Evolutionary conservation across 352 stramenopile genomes (phyloP).

Genomic region (Pythium graminicola): DNA sequence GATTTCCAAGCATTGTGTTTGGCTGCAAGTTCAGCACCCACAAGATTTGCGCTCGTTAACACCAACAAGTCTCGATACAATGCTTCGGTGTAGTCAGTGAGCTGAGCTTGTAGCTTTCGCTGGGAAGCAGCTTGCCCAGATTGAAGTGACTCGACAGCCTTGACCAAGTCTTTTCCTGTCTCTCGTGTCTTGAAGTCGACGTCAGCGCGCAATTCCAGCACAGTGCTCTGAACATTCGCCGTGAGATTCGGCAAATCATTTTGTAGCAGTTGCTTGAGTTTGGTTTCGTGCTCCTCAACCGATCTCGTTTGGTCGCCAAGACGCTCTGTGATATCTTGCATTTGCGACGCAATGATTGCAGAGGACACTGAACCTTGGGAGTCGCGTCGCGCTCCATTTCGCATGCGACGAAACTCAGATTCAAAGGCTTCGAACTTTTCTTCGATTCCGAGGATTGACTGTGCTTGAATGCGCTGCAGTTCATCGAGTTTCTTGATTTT

Average conservation of each 20-base stretch:
- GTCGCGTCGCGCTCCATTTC: slow-evolving; percentile 31
- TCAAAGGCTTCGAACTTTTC: slow-evolving; percentile 53
- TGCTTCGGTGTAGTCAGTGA: slow-evolving; percentile 27
- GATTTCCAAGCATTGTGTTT: slow-evolving; percentile 17
- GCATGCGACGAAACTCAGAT: slow-evolving; percentile 44
- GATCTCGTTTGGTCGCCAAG: slow-evolving; percentile 24
- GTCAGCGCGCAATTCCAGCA: slow-evolving; percentile 38
- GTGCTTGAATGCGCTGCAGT: slow-evolving; percentile 31
- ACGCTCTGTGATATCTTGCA: slow-evolving; percentile 34
- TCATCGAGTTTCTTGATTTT: slow-evolving; percentile 39
- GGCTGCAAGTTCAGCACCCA: slow-evolving; percentile 33
- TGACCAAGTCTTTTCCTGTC: slow-evolving; percentile 29
- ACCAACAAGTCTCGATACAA: slow-evolving; percentile 48
- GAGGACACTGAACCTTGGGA: slow-evolving; percentile 20
- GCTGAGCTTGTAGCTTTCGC: slow-evolving; percentile 21
- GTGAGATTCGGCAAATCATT: slow-evolving; percentile 37
- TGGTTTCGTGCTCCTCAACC: slow-evolving; percentile 29
- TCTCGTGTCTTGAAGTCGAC: slow-evolving; percentile 39
- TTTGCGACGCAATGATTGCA: slow-evolving; percentile 18
- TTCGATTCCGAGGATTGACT: slow-evolving; percentile 43
- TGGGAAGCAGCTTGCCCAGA: slow-evolving; percentile 18
- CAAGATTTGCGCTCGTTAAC: slow-evolving; percentile 41
- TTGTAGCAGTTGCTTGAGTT: slow-evolving; percentile 27
- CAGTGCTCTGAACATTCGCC: slow-evolving; percentile 32
- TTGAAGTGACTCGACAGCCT: slow-evolving; percentile 28